Evolutionary conservation across 2,329 filamentous ascomycete genomes (phyloP).

Genomic region (Teratosphaeria nubilosa): DNA sequence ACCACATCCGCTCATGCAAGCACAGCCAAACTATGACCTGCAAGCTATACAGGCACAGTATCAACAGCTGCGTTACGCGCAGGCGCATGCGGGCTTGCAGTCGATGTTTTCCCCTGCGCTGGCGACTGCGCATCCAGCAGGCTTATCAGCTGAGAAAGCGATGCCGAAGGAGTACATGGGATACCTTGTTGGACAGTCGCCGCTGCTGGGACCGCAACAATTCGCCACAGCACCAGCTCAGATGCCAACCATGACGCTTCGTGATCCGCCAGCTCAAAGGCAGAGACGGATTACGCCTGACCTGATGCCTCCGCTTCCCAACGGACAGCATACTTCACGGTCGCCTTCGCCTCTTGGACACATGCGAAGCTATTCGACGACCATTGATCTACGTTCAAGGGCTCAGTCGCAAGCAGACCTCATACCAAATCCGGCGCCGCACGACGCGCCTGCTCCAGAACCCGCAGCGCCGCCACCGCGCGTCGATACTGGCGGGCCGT

Average conservation of each 20-base stretch:
- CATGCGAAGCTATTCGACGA: conserved; percentile 28
- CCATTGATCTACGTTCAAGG: conserved; percentile 15
- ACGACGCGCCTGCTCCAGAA: conserved; percentile 6
- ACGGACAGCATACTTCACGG: conserved; percentile 23
- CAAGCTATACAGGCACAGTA: conserved; percentile 22
- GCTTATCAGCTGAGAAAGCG: conserved; percentile 20
- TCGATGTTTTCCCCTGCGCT: conserved; percentile 13
- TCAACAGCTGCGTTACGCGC: conserved; percentile 22
- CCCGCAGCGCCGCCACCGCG: conserved; percentile 2
- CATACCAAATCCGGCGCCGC: conserved; percentile 13
- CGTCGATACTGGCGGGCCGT: conserved; percentile 21
- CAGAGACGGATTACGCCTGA: conserved; percentile 35
- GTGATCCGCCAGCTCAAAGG: conserved; percentile 31
- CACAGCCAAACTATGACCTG: conserved; percentile 31
- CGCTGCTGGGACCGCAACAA: conserved; percentile 27
- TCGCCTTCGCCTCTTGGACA: conserved; percentile 40
- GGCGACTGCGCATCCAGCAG: conserved; percentile 11
- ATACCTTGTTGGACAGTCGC: conserved; percentile 38
- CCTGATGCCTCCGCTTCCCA: conserved; percentile 24
- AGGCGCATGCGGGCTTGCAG: conserved; percentile 14
- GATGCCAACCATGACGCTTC: conserved; percentile 27
- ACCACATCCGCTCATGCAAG: conserved; percentile 28
- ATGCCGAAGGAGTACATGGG: conserved; percentile 42
- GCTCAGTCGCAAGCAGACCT: conserved; percentile 3
- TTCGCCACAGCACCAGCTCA: conserved; percentile 22